Evolutionary conservation across 306 rosid genomes (phyloP), one percentile per base, ranked within the genome.

Genomic region (Cucumis melo): DNA sequence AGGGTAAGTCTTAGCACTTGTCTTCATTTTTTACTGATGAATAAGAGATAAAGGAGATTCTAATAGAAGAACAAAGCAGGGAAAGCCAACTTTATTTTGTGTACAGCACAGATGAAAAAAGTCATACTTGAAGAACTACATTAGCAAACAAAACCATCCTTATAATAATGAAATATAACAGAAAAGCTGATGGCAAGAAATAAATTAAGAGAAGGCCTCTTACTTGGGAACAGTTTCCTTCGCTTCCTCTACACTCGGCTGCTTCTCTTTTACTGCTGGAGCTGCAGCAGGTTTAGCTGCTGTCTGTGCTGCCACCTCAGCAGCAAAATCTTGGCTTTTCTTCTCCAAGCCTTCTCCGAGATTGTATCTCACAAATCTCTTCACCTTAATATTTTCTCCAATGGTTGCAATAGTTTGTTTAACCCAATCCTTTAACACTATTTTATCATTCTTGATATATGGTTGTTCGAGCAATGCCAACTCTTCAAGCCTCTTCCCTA

Each of bases 241-340:
- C n/a, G 78, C 80, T 79, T 87, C 95, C 13, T 75, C 82, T 44
- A 60, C 83, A 68, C 86, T 71, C 74, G 93, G 87, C 85, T 86
- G 85, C 81, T 81, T 90, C 81, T 81, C 89, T 86, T 84, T 83
- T 36, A 34, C 89, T 68, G 83, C 79, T 67, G 84, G 10, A 23
- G 91, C 23, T 68, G 55, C 80, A 24, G 27, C 83, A 7, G 86
- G 48, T 84, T 88, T 89, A 68, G 97, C 96, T 8, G 92, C 80
- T 73, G 99, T 95, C 82, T 95, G 99, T 79, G 99, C 99, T 34
- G 98, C 99, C 70, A 95, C 99, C 83, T 95, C 99, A 29, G 98
- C 99, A 71, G 99, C 98, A 83, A 95, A 95, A 83, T 92, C 97
- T 82, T 92, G 98, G 78, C 96, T 95, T 87, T 86, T 91, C 89